Evolutionary conservation across 108 stramenopile species (phyloP), one percentile per base, ranked within the genome.

Genomic region (Chaetoceros muelleri): DNA sequence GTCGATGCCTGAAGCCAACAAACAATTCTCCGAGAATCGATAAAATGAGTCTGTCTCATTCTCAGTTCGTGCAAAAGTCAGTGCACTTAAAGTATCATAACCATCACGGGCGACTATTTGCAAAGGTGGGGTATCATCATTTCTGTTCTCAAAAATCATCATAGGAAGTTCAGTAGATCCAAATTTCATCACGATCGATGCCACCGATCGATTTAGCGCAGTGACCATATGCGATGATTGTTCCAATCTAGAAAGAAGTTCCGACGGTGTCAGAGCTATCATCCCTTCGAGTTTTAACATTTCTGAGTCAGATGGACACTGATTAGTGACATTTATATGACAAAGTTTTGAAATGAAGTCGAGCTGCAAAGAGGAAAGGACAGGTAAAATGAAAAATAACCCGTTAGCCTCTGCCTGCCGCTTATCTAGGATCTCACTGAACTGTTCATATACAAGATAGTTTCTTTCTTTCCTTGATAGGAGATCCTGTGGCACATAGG

Each of bases 401-500:
- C 34, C 34, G 5, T 40, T 13, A 40, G 8, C 5, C 5, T 40
- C 13, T 13, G 5, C 13, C 13, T 10, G 13, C 13, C 5, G 13
- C 5, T 40, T 5, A 40, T 40, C 34, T 13, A 40, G 8, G 13
- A 13, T 10, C 13, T 40, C 34, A 40, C 13, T 5, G 13, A 40
- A 10, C 34, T 40, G 34, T 40, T 40, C 34, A 40, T 40, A 40
- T 10, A 13, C 34, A 5, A 10, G 5, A 13, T 40, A 10, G 8
- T 40, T 63, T 64, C 13, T 47, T 56, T 0, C 47, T 48, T 45
- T 16, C 60, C 8, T 16, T 27, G 10, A 24, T 13, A 44, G 40
- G 24, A 61, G 61, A 17, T 51, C 30, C 0, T 47, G 18, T 44
- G 75, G 75, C 17, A 64, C 44, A 46, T 76, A 76, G 2, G 65